Evolutionary conservation across 305 asterid genomes (phyloP).

Genomic region (Plantago rigida): DNA sequence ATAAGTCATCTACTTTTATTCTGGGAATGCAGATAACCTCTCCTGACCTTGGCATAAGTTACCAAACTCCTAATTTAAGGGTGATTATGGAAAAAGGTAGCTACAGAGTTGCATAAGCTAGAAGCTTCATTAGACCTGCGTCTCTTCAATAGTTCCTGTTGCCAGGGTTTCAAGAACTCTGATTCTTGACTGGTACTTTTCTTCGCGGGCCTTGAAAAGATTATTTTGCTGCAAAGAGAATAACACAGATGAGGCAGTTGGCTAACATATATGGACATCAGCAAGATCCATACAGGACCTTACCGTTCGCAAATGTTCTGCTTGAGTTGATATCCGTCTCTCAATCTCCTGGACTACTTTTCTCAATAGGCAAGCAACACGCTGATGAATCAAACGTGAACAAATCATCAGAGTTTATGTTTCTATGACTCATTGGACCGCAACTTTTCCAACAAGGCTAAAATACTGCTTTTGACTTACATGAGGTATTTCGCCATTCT

Average conservation of each 20-base stretch:
- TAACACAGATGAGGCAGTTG: constrained; percentile 16
- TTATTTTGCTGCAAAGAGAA: constrained; percentile 62
- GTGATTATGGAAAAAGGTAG: no score
- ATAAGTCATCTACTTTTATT: neutral
- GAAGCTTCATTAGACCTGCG: constrained; percentile 38
- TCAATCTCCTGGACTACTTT: constrained; percentile 96
- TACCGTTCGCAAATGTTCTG: constrained; percentile 80
- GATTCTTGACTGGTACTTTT: constrained; percentile 87
- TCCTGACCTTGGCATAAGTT: neutral
- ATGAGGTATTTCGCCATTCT: constrained; percentile 82
- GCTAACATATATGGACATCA: constrained; percentile 6
- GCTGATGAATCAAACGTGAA: constrained; percentile 37
- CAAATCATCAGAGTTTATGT: constrained; percentile 16
- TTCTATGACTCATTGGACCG: neutral
- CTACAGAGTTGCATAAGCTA: neutral
- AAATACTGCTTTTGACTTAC: constrained; percentile 34
- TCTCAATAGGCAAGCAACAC: constrained; percentile 78
- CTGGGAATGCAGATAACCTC: neutral
- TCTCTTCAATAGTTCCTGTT: constrained; percentile 64
- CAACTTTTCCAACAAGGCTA: neutral
- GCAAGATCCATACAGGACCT: constrained; percentile 10
- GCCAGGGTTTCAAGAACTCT: constrained; percentile 93
- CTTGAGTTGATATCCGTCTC: constrained; percentile 80
- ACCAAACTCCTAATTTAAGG: no score
- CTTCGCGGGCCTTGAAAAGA: constrained; percentile 84